Conservation (phyloP, 75 land plant genomes). For the Azolla pinnata region DNA sequence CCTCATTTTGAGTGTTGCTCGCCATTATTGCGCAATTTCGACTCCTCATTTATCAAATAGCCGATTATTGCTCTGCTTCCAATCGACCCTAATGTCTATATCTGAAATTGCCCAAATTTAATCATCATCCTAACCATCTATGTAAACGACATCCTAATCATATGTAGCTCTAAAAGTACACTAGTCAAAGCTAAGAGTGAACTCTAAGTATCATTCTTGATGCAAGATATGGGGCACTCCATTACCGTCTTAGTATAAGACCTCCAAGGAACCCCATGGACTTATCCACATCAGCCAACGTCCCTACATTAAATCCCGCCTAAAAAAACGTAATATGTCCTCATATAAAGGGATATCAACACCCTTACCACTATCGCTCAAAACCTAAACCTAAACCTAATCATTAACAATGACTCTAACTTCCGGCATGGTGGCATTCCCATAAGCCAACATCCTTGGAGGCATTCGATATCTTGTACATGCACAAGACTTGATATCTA, state of each 20-base stretch:
- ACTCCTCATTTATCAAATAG: constrained; percentile 4
- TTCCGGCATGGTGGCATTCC: too few species aligned
- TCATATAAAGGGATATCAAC: neutral
- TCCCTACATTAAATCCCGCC: neutral
- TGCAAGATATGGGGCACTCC: neutral
- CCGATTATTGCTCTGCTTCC: neutral
- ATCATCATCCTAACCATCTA: neutral
- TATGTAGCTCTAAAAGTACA: neutral
- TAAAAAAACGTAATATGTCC: neutral
- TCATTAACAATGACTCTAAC: neutral
- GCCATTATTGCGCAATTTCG: neutral
- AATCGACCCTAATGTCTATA: neutral
- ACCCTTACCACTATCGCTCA: neutral
- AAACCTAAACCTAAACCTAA: neutral
- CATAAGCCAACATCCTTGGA: constrained; percentile 1
- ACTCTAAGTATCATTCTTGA: neutral
- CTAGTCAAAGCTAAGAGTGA: neutral
- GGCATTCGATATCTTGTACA: constrained; percentile 2
- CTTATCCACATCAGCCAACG: neutral
- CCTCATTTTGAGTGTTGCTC: constrained; percentile 3
- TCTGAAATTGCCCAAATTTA: neutral
- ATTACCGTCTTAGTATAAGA: neutral
- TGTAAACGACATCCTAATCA: constrained; percentile 4
- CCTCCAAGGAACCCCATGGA: neutral
- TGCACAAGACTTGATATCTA: neutral